A percentile compares a stretch with the other conserved stretches of the same genome.
These are phyloP conservation scores for Penicillium roqueforti DNA, from an alignment of 495 filamentous ascomycete species.

Conservation along the genomic window DNA sequence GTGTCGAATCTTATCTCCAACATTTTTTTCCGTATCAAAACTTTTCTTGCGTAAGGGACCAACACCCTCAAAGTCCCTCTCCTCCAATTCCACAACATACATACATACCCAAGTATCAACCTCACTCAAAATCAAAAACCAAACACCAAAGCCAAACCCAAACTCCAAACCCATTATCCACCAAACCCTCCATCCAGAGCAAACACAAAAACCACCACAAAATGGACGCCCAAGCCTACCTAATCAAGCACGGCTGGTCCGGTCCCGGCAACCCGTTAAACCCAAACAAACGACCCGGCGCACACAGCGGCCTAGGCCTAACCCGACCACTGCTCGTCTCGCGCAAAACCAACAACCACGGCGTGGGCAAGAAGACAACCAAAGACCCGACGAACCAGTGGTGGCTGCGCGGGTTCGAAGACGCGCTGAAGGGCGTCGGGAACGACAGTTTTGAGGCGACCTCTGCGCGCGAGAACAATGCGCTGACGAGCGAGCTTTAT, in stretches of 20 bases:
- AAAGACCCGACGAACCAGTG: slow-evolving; percentile 63
- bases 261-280: slow-evolving; percentile 72
- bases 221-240: slow-evolving; percentile 67
- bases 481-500: slow-evolving; percentile 63
- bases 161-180: background rate
- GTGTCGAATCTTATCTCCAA: background rate
- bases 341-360: slow-evolving; percentile 63
- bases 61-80: background rate
- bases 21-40: slow-evolving; percentile 1
- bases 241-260: slow-evolving; percentile 74
- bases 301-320: slow-evolving; percentile 59
- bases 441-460: slow-evolving; percentile 35
- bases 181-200: background rate
- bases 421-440: slow-evolving; percentile 63
- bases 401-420: slow-evolving; percentile 80
- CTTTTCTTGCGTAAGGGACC: background rate
- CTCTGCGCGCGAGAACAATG: slow-evolving; percentile 27
- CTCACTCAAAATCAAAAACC: background rate
- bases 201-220: background rate
- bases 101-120: too few relatives aligned
- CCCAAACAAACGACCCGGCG: slow-evolving; percentile 56
- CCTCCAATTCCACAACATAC: background rate
- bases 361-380: slow-evolving; percentile 66
- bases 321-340: slow-evolving; percentile 63
- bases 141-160: too few relatives aligned